Base-by-base conservation (phyloP, 2,329 filamentous ascomycete species). In the Trichoderma oligosporum region DNA sequence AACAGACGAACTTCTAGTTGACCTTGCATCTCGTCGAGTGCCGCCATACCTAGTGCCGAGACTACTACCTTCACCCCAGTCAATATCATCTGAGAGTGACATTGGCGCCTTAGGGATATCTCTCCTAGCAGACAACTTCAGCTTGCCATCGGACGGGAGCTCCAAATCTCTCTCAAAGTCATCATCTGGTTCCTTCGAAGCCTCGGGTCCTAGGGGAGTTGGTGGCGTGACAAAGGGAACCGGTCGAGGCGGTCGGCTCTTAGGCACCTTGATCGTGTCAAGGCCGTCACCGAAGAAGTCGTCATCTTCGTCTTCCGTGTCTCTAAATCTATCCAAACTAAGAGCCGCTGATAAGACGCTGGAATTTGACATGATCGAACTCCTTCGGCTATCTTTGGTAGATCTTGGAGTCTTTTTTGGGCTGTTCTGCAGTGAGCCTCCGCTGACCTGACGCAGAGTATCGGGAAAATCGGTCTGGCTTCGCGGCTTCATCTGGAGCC, bases 11-110 rank as follows among this genome's bases (percentile, higher is more conserved):
- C 90, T 94, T 66, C 90, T 85, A 66, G 86, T 85, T 47, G 90
- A 92, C 38, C 84, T 84, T n/a, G 80, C 82, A 66, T 93, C 90
- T 65, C 90, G 85, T 62, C 85, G 82, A 12, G 91, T 96, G 42
- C 93, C 93, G 36, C 89, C 92, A 73, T 92, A 93, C 57, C 93
- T 84, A 42, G 93, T 96, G 36, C 93, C 91, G 59, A 97, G 79
- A 70, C 92, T 97, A 70, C 92, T 97, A 56, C 91, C 92, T 73
- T 97, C 94, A 52, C 88, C 90, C 88, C 93, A 96, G 68, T 97
- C 92, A 64, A 96, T 85, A 61, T 96, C 92, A 52, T 96, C 90
- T 49, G 76, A 74, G 61, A 80, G 81, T 27, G 77, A 71, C 12
- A 79, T 78, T 4, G 86, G 83, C 3, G 84, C 85, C 66, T 82